phyloP scores from a whole-genome alignment of 2,329 filamentous ascomycete species.

The Nannizzia gypsea region DNA sequence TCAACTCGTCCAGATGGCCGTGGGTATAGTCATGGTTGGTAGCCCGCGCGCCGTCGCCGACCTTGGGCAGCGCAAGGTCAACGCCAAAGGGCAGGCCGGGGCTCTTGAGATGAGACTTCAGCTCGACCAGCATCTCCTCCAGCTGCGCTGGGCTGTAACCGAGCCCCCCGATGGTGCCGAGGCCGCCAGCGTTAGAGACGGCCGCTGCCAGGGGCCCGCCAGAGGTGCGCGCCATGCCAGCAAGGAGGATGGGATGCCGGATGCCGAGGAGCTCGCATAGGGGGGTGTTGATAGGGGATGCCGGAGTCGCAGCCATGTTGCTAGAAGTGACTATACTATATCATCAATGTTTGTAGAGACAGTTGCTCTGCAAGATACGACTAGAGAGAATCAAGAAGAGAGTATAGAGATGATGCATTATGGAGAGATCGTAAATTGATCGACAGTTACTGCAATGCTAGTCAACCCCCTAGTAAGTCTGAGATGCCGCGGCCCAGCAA shows the following conservation, averaged over 20 bases:
- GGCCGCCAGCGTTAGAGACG: conserved; percentile 77
- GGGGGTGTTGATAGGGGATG: conserved; percentile 55
- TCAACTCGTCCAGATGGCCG: conserved; percentile 74
- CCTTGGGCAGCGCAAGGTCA: conserved; percentile 80
- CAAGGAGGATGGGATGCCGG: conserved; percentile 77
- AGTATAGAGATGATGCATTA: too few species aligned
- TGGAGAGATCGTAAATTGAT: too few species aligned
- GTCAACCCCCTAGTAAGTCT: too few species aligned
- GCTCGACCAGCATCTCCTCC: conserved; percentile 70
- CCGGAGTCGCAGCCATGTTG: conserved; percentile 16
- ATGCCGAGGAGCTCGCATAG: conserved; percentile 70
- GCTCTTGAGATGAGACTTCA: conserved; percentile 59
- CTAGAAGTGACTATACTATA: not conserved
- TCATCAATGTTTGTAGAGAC: not conserved
- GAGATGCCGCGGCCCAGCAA: too few species aligned
- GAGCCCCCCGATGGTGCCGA: conserved; percentile 51
- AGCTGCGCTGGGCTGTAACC: conserved; percentile 64
- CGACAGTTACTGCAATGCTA: too few species aligned
- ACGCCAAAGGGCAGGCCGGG: conserved; percentile 74
- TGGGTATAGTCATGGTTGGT: conserved; percentile 95
- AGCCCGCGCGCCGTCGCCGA: conserved; percentile 70
- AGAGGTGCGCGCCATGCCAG: conserved; percentile 84
- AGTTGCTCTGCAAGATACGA: too few species aligned
- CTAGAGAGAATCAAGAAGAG: too few species aligned
- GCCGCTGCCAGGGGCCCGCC: conserved; percentile 68